Conservation (phyloP, 208 protist genomes). For the Wallacemonas sp. region DNA sequence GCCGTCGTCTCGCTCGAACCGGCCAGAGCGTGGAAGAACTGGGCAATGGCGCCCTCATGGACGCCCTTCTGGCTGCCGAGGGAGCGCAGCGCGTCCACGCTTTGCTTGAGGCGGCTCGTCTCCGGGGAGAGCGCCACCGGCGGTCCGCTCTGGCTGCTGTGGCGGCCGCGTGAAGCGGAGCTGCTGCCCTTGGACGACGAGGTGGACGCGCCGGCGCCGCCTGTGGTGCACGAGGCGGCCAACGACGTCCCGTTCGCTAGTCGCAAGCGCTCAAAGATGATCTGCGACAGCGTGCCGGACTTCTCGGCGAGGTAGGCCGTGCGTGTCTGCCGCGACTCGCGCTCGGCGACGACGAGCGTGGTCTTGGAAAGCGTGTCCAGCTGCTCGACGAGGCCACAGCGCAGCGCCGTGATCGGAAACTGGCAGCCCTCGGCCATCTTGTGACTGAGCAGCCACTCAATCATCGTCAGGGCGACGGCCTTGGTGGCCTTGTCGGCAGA, state of each 20-base stretch:
- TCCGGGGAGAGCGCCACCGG: neutral
- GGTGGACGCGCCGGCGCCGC: neutral
- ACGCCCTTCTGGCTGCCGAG: slow-evolving; percentile 10
- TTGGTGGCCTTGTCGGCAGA: slow-evolving; percentile 80
- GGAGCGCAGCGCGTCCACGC: slow-evolving; percentile 11
- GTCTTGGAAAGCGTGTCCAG: slow-evolving; percentile 47
- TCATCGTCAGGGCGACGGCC: slow-evolving; percentile 82
- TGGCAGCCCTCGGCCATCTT: slow-evolving; percentile 44
- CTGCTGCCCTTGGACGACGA: neutral
- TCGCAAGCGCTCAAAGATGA: slow-evolving; percentile 9
- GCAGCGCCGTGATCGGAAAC: slow-evolving; percentile 51
- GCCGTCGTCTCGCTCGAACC: slow-evolving; percentile 40
- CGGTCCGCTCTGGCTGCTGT: neutral
- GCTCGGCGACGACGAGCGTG: slow-evolving; percentile 29
- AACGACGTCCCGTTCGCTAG: neutral
- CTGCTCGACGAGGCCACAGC: slow-evolving; percentile 69
- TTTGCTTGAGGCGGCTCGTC: slow-evolving; percentile 6
- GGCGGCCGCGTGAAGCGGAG: neutral
- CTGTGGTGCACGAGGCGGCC: neutral
- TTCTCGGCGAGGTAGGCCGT: slow-evolving; percentile 49
- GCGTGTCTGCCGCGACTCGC: slow-evolving; percentile 43
- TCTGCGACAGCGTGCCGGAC: slow-evolving; percentile 25
- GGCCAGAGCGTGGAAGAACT: slow-evolving; percentile 37
- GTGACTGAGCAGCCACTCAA: slow-evolving; percentile 79
- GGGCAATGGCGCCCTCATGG: slow-evolving; percentile 28